phyloP scores from a whole-genome alignment of 805 yeast genomes.

The Yamadazyma nakazawae region DNA sequence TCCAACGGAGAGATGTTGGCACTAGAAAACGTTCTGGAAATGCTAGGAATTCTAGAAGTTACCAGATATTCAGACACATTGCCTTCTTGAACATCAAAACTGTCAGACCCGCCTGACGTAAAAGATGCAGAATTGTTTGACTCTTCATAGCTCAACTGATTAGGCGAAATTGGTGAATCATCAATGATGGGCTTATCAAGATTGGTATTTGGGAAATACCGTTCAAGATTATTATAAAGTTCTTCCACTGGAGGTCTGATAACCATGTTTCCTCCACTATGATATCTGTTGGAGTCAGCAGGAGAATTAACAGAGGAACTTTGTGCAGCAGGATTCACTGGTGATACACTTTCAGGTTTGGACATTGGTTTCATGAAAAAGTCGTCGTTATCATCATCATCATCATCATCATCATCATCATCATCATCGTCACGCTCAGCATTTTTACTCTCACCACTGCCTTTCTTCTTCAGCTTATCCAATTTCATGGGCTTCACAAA shows the following conservation, averaged over 20 bases:
- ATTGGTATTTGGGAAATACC: constrained; percentile 88
- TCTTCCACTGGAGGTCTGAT: constrained; percentile 95
- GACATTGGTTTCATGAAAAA: constrained; percentile 51
- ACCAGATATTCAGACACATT: background rate
- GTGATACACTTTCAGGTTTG: constrained; percentile 5
- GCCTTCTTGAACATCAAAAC: background rate
- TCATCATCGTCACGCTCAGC: background rate
- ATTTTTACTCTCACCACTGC: constrained; percentile 7
- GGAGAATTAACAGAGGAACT: background rate
- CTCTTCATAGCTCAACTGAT: constrained; percentile 1
- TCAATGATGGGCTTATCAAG: constrained; percentile 85
- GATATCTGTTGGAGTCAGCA: background rate
- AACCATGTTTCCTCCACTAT: constrained; percentile 36
- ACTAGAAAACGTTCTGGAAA: constrained; percentile 43
- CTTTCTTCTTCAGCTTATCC: background rate
- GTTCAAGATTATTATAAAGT: constrained; percentile 85
- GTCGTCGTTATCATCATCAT: constrained; percentile 40
- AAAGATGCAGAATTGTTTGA: background rate
- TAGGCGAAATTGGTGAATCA: constrained; percentile 60
- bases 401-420: constrained; percentile 3
- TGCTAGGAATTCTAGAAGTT: constrained; percentile 26
- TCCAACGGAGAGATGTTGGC: constrained; percentile 38
- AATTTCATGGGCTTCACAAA: constrained; percentile 27
- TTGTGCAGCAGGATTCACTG: background rate
- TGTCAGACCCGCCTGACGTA: constrained; percentile 2